These are phyloP conservation scores for Aciculosporium take DNA, from an alignment of 2,329 filamentous ascomycete species.

Conservation along the genomic window DNA sequence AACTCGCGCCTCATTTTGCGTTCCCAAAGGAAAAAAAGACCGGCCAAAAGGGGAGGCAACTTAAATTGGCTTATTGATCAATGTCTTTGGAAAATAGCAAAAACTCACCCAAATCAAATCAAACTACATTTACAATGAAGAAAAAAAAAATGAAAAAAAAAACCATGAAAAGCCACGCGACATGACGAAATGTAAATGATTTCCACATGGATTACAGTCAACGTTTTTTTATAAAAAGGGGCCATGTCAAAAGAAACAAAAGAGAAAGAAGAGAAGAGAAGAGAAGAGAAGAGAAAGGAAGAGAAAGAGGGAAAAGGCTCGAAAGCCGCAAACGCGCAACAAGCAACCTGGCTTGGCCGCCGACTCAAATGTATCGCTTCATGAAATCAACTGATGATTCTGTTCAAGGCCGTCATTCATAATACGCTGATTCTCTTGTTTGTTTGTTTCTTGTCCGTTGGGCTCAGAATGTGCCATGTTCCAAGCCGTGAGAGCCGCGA, in stretches of 20 bases:
- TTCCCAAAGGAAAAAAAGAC: not conserved
- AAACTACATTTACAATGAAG: not conserved
- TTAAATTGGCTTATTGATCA: not conserved
- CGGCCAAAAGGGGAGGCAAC: not conserved
- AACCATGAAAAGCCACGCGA: slow-evolving; percentile 7
- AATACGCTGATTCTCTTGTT: slow-evolving; percentile 3
- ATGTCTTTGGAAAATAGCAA: slow-evolving; percentile 2
- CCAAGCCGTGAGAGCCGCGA: not conserved
- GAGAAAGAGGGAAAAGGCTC: not conserved
- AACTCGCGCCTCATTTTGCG: slow-evolving; percentile 16
- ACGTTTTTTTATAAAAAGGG: not conserved
- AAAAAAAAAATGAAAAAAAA: slow-evolving; percentile 6
- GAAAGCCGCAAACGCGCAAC: not conserved
- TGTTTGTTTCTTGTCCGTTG: not conserved
- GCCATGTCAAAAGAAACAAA: not conserved
- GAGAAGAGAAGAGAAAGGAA: not conserved
- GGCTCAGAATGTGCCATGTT: not conserved
- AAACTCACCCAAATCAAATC: not conserved
- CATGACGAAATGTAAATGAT: not conserved
- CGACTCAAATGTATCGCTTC: slow-evolving; percentile 1
- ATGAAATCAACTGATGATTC: not conserved
- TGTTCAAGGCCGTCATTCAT: slow-evolving; percentile 6
- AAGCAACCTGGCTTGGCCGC: not conserved
- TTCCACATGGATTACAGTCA: slow-evolving; percentile 6
- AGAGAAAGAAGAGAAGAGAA: not conserved